These are phyloP conservation scores for Botrytis paeoniae DNA, from an alignment of 2,329 filamentous ascomycete genomes.

Conservation along the genomic window DNA sequence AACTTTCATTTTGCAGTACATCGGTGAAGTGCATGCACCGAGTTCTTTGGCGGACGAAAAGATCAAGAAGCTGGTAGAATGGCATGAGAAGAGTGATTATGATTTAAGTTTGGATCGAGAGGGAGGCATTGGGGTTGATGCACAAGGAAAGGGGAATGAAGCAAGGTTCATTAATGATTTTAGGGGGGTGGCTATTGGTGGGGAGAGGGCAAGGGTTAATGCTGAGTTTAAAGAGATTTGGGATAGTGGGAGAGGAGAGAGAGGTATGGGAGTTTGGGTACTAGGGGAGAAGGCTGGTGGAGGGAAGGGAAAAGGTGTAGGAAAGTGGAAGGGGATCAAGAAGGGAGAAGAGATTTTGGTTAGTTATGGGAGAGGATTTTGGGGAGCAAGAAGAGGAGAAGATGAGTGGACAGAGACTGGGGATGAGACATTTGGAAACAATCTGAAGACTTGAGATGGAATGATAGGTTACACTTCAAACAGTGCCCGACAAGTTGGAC, in stretches of 20 bases:
- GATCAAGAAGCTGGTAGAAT: conserved; percentile 20
- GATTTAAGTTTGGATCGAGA: conserved; percentile 62
- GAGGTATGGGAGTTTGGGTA: conserved; percentile 58
- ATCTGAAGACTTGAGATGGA: conserved; percentile 4
- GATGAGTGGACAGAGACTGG: neutral
- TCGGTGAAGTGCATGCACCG: conserved; percentile 55
- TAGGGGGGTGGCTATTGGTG: conserved; percentile 48
- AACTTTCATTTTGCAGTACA: conserved; percentile 58
- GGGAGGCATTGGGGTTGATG: conserved; percentile 58
- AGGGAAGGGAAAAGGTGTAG: conserved; percentile 38
- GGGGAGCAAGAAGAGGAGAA: conserved; percentile 47
- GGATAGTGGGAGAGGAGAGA: conserved; percentile 51
- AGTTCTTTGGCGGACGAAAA: neutral
- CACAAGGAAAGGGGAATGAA: conserved; percentile 57
- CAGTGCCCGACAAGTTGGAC: neutral
- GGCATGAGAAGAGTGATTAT: conserved; percentile 54
- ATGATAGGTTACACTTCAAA: no score
- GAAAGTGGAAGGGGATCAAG: conserved; percentile 64
- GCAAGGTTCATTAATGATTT: conserved; percentile 67
- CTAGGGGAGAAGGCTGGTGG: conserved; percentile 44
- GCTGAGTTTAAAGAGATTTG: conserved; percentile 57
- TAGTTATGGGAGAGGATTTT: conserved; percentile 49
- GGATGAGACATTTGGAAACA: neutral
- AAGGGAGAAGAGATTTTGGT: conserved; percentile 68
- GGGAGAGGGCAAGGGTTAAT: conserved; percentile 26